phyloP scores from a whole-genome alignment of 2,329 filamentous ascomycete species.

The Verruconis gallopava region DNA sequence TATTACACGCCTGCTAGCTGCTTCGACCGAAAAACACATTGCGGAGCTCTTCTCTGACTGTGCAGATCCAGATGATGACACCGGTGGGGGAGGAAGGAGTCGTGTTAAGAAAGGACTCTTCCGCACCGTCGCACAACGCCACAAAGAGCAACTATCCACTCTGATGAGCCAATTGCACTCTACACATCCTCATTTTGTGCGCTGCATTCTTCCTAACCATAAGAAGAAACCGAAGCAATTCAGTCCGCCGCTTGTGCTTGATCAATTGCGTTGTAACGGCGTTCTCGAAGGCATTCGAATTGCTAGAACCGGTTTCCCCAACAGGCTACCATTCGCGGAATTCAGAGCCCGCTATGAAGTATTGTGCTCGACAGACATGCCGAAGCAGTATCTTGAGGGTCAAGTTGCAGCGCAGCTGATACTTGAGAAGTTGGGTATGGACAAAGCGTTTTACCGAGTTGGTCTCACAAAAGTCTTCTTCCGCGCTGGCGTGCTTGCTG shows the following conservation, averaged over 20 bases:
- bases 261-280: conserved; percentile 97
- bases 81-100: conserved; percentile 47
- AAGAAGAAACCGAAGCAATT: conserved; percentile 94
- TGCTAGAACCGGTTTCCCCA: conserved; percentile 91
- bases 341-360: conserved; percentile 96
- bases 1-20: conserved; percentile 73
- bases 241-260: conserved; percentile 79
- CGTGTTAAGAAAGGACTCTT: conserved; percentile 96
- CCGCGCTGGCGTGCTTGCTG: conserved; percentile 85
- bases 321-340: conserved; percentile 80
- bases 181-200: conserved; percentile 95
- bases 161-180: conserved; percentile 90
- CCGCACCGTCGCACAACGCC: conserved; percentile 87
- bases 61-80: conserved; percentile 64
- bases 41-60: conserved; percentile 81
- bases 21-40: conserved; percentile 71
- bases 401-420: conserved; percentile 76
- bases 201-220: conserved; percentile 95
- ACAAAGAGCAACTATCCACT: conserved; percentile 97
- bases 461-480: conserved; percentile 98
- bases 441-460: conserved; percentile 78
- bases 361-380: conserved; percentile 68
- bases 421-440: conserved; percentile 76
- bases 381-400: conserved; percentile 81
- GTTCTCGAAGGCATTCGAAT: conserved; percentile 98